phyloP scores from a whole-genome alignment of 805 yeast species.

The Ogataea paraovalis region DNA sequence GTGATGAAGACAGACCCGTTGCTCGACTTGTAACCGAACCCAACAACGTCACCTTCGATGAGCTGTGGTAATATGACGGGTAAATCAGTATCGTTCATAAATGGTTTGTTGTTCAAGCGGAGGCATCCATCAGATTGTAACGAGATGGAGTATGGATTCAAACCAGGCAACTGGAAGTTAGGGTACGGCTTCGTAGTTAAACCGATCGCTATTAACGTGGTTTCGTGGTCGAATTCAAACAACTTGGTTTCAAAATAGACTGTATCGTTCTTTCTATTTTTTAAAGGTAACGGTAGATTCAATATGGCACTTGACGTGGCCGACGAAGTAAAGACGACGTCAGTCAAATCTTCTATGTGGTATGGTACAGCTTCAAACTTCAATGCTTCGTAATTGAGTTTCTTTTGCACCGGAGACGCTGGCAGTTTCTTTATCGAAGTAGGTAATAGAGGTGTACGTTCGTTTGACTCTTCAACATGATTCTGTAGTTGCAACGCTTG shows the following conservation, averaged over 20 bases:
- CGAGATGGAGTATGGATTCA: slow-evolving; percentile 62
- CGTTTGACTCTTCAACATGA: slow-evolving; percentile 8
- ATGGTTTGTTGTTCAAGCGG: slow-evolving; percentile 58
- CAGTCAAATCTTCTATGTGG: slow-evolving; percentile 31
- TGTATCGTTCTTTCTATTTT: slow-evolving; percentile 40
- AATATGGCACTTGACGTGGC: slow-evolving; percentile 24
- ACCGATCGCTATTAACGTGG: slow-evolving; percentile 60
- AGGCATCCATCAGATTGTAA: slow-evolving; percentile 72
- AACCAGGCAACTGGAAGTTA: slow-evolving; percentile 70
- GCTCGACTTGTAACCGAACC: slow-evolving; percentile 47
- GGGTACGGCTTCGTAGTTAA: slow-evolving; percentile 73
- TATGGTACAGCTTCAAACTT: slow-evolving; percentile 23
- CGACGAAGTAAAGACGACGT: slow-evolving; percentile 24
- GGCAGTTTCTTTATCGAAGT: slow-evolving; percentile 4
- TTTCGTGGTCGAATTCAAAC: slow-evolving; percentile 36
- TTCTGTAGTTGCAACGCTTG: no score
- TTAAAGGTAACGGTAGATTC: slow-evolving; percentile 33
- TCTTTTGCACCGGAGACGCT: neutral
- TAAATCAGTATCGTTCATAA: slow-evolving; percentile 42
- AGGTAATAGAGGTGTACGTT: slow-evolving; percentile 19
- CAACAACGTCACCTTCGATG: slow-evolving; percentile 50
- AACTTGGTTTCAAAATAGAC: slow-evolving; percentile 66
- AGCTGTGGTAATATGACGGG: slow-evolving; percentile 47
- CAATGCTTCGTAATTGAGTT: slow-evolving; percentile 12
- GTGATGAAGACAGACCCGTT: slow-evolving; percentile 51